phyloP scores from a whole-genome alignment of 495 filamentous ascomycete genomes.

The Podospora comata region DNA sequence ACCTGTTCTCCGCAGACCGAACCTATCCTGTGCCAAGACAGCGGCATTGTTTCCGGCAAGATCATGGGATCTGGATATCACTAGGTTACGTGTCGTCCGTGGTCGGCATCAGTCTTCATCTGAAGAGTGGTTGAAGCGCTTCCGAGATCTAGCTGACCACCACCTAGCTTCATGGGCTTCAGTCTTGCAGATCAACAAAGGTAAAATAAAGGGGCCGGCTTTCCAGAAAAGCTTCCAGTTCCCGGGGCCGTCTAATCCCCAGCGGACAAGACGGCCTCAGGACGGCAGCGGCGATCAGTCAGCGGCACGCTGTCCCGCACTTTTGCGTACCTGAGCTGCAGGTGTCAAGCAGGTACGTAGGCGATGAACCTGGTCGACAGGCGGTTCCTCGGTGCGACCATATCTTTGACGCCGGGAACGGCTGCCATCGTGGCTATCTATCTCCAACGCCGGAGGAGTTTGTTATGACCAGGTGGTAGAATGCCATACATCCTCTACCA shows the following conservation, averaged over 20 bases:
- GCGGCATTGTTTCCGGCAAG: constrained; percentile 29
- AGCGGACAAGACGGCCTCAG: constrained; percentile 10
- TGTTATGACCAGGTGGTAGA: constrained; percentile 12
- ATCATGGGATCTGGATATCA: constrained; percentile 14
- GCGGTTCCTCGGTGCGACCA: constrained; percentile 23
- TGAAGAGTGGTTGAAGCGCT: background rate
- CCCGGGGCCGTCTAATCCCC: constrained; percentile 4
- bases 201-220: background rate
- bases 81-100: background rate
- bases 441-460: constrained; percentile 28
- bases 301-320: constrained; percentile 10
- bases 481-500: constrained; percentile 25
- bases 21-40: constrained; percentile 28
- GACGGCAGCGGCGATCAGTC: constrained; percentile 24
- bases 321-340: constrained; percentile 21
- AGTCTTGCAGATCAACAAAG: background rate
- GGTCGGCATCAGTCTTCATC: background rate
- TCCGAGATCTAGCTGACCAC: background rate
- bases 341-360: constrained; percentile 32
- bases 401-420: constrained; percentile 18
- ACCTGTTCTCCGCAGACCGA: constrained; percentile 13
- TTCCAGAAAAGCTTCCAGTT: constrained; percentile 9
- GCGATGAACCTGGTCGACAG: constrained; percentile 33
- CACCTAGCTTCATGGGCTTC: background rate
- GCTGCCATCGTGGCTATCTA: constrained; percentile 28